Evolutionary conservation across 2,329 filamentous ascomycete species (phyloP), one percentile per base, ranked within the genome.

Genomic region (Grosmannia penicillata): DNA sequence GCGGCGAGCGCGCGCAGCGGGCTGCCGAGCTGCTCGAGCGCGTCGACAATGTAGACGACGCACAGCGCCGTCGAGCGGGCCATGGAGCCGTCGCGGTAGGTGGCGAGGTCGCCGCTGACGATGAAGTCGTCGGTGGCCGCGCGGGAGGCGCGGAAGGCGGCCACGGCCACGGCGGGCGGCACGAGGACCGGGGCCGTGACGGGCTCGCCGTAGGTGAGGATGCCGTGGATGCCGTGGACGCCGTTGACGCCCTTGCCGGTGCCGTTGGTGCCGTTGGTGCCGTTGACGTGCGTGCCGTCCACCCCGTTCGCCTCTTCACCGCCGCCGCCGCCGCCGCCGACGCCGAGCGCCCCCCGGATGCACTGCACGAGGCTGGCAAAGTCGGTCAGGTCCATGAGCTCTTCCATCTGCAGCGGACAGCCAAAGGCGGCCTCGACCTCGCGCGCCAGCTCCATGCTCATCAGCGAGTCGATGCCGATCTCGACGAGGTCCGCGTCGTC

Each of bases 401-500:
- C 43, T 13, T 8, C 36, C 6, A 34, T 7, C 24, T 21, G 17
- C 6, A 45, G 35, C 31, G 37, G 52, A 36, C 51, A 52, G 4
- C 55, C 51, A 41, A 68, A 64, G 0, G 45, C 44, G 2, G 40
- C 37, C 33, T 65, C 57, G 4, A 66, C 44, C 37, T 68, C 65
- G 2, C 53, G 52, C 0, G 51, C 55, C 35, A 69, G 44, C 45
- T 70, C 65, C 59, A 66, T 68, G 0, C 55, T 61, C 56, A 66
- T 61, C 0, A 70, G 52, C 0, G 65, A 70, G 47, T 70, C 65
- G 24, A 69, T 65, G 1, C 65, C 65, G 3, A 67, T 40, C 28
- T 66, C 60, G 7, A 52, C 55, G n/a, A 68, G 51, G 14, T 53
- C 43, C 7, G 48, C 48, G 15, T 59, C 53, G 21, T 47, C 37